A percentile compares a stretch with the other conserved stretches of the same genome.
phyloP scores from a whole-genome alignment of 2,329 filamentous ascomycete species.

The Calonectria fujianensis region DNA sequence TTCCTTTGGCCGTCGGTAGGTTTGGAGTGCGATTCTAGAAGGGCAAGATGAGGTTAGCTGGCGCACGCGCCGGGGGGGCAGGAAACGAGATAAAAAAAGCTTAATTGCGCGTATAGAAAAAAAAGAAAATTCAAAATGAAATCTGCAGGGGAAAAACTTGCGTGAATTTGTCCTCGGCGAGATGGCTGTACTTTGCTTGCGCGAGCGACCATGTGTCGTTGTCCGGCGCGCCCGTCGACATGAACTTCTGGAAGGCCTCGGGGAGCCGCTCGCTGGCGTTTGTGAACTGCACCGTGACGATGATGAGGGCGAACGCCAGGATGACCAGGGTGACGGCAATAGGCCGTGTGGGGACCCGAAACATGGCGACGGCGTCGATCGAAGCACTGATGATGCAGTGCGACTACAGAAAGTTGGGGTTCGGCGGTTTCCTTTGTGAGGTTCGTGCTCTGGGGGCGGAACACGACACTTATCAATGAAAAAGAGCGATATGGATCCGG shows the following conservation, averaged over 20 bases:
- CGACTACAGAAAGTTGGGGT: too few relatives aligned
- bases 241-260: conserved; percentile 42
- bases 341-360: conserved; percentile 2
- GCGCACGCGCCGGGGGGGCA: neutral
- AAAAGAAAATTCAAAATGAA: neutral
- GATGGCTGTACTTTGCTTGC: conserved; percentile 50
- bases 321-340: conserved; percentile 23
- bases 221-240: conserved; percentile 38
- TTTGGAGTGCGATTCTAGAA: conserved; percentile 61
- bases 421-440: neutral
- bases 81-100: neutral
- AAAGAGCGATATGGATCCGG: neutral
- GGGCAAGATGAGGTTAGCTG: neutral
- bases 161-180: conserved; percentile 59
- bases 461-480: neutral
- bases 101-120: neutral
- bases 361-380: neutral
- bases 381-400: too few relatives aligned
- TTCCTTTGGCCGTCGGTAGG: conserved; percentile 60
- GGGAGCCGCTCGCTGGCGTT: conserved; percentile 44
- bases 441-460: neutral
- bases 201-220: conserved; percentile 47
- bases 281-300: conserved; percentile 46
- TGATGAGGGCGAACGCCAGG: conserved; percentile 40
- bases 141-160: conserved; percentile 34